Evolutionary conservation across 169 alveolate genomes (phyloP).

Genomic region (Cryptosporidium parvum): DNA sequence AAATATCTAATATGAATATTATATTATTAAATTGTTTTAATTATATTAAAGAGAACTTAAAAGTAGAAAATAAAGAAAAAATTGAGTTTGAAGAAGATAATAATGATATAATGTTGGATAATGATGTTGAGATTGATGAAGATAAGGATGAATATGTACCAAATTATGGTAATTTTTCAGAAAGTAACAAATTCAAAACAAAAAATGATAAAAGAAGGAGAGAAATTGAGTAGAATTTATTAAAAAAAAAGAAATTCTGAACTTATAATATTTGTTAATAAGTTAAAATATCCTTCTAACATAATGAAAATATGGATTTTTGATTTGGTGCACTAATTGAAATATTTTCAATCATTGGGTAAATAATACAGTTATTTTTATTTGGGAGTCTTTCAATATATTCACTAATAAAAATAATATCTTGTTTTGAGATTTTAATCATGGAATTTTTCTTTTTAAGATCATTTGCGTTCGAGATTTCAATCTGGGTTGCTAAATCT

Average conservation of each 20-base stretch:
- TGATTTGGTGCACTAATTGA: not conserved
- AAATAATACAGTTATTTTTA: conserved; percentile 45
- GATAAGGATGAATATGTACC: not conserved
- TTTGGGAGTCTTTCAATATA: conserved; percentile 37
- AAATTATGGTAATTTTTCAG: not conserved
- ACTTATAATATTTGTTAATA: not conserved
- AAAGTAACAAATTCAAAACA: not conserved
- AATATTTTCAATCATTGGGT: not conserved
- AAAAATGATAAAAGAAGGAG: conserved; percentile 8
- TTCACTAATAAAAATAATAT: conserved; percentile 37
- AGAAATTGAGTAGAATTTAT: conserved; percentile 3
- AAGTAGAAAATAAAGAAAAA: too few relatives aligned
- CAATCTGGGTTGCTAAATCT: conserved; percentile 35
- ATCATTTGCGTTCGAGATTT: not conserved
- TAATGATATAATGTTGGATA: not conserved
- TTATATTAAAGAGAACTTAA: not conserved
- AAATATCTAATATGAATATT: not conserved
- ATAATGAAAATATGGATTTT: conserved; percentile 25
- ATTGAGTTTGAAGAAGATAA: not conserved
- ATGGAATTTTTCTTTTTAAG: not conserved
- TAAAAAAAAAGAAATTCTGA: not conserved
- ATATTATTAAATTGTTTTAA: not conserved
- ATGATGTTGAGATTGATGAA: not conserved
- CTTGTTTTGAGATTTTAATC: conserved; percentile 38
- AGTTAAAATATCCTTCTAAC: not conserved